phyloP scores from a whole-genome alignment of 2,329 filamentous ascomycete species.

The Graphilbum sp. region DNA sequence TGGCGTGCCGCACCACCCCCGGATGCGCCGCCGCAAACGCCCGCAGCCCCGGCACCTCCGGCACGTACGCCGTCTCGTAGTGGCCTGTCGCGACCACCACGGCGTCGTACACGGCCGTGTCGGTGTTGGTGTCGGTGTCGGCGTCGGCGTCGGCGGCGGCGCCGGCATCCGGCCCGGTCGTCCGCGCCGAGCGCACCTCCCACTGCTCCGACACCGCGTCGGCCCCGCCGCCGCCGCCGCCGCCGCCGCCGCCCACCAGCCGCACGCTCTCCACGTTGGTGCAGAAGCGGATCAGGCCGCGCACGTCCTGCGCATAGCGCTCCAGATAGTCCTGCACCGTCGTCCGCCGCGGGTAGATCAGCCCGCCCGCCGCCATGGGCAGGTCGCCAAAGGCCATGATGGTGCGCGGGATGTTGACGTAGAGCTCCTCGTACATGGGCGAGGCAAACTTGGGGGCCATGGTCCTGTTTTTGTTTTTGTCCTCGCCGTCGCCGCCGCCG shows the following conservation, averaged over 20 bases:
- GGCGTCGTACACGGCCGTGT: slow-evolving; percentile 55
- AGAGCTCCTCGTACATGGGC: slow-evolving; percentile 65
- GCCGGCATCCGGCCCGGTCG: slow-evolving; percentile 14
- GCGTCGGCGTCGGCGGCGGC: slow-evolving; percentile 13
- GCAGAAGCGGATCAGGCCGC: slow-evolving; percentile 50
- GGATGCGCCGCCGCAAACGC: slow-evolving; percentile 45
- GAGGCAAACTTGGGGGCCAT: slow-evolving; percentile 57
- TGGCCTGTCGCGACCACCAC: slow-evolving; percentile 63
- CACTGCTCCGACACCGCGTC: slow-evolving; percentile 32
- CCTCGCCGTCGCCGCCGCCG: no score
- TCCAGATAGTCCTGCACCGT: slow-evolving; percentile 60
- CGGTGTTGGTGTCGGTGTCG: slow-evolving; percentile 2
- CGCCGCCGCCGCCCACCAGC: slow-evolving; percentile 12
- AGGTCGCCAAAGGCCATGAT: slow-evolving; percentile 70
- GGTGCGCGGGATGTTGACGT: slow-evolving; percentile 72
- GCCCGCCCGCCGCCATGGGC: slow-evolving; percentile 37
- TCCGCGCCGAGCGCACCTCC: slow-evolving; percentile 37
- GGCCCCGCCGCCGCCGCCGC: not conserved
- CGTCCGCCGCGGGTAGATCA: slow-evolving; percentile 55
- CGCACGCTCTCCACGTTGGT: slow-evolving; percentile 50
- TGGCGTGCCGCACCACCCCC: slow-evolving; percentile 53
- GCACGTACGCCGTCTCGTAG: slow-evolving; percentile 53
- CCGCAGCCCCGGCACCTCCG: slow-evolving; percentile 40
- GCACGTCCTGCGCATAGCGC: slow-evolving; percentile 52
- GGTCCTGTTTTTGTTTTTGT: no score